Percentiles rank a stretch among this genome's conserved stretches.
These are phyloP conservation scores for Geotrichum europaeum DNA, from an alignment of 1,139 yeast species.

Conservation along the genomic window DNA sequence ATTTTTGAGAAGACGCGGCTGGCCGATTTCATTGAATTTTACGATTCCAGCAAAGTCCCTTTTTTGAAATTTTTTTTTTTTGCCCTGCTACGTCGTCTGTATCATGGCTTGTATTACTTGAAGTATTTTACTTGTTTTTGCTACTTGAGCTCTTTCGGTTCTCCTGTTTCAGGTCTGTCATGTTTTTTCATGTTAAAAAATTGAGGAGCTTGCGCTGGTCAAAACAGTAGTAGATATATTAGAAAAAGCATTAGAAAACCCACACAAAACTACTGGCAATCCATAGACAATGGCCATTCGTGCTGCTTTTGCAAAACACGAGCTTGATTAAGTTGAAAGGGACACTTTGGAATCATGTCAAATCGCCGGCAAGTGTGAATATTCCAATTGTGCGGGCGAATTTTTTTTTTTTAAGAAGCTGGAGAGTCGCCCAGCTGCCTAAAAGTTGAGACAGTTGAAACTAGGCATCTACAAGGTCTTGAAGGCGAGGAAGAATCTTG, in stretches of 20 bases:
- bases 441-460: not conserved
- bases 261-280: not conserved
- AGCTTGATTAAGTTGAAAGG: not conserved
- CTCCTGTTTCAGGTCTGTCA: not conserved
- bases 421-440: not conserved
- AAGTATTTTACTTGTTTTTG: not conserved
- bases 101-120: not conserved
- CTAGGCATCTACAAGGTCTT: not conserved
- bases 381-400: not conserved
- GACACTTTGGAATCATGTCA: not conserved
- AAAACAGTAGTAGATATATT: not conserved
- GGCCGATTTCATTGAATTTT: not conserved
- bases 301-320: not conserved
- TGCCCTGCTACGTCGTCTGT: not conserved
- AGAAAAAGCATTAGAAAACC: not conserved
- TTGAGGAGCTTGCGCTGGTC: too few relatives aligned
- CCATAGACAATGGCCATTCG: not conserved
- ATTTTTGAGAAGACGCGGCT: not conserved
- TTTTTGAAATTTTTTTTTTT: not conserved
- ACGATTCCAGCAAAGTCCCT: not conserved
- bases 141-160: not conserved
- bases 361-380: not conserved
- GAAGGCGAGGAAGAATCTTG: not conserved
- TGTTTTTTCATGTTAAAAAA: not conserved
- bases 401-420: not conserved